Conservation (phyloP, 768 basidiomycete genomes). For the Boletus eberwhitei region DNA sequence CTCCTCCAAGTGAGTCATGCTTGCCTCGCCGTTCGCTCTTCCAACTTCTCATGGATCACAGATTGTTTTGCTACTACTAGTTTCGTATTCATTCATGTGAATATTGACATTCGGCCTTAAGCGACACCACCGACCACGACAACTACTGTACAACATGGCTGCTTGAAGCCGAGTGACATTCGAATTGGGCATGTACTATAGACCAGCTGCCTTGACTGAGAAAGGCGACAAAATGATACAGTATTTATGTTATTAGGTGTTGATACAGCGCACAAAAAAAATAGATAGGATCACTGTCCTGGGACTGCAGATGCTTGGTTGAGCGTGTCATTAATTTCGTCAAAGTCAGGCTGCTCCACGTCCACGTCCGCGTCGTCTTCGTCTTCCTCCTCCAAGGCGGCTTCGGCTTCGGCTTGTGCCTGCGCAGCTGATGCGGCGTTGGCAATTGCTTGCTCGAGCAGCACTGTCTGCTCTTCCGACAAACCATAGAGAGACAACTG, state of each 20-base stretch:
- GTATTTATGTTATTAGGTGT: constrained; percentile 24
- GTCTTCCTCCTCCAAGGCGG: constrained; percentile 68
- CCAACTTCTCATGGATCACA: neutral
- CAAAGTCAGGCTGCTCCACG: constrained; percentile 32
- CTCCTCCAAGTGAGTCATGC: constrained; percentile 15
- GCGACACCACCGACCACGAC: constrained; percentile 19
- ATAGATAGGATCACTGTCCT: constrained; percentile 23
- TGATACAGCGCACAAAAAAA: constrained; percentile 19
- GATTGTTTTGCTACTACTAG: constrained; percentile 1
- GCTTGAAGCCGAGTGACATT: constrained; percentile 9
- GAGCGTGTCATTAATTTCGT: constrained; percentile 16
- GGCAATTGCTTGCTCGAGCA: constrained; percentile 71
- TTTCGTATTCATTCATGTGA: constrained; percentile 33
- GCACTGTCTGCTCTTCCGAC: constrained; percentile 66
- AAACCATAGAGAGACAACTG: constrained; percentile 66
- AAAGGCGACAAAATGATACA: constrained; percentile 17
- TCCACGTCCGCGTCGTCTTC: constrained; percentile 48
- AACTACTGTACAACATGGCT: constrained; percentile 25
- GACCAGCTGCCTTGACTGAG: constrained; percentile 8
- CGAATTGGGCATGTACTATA: constrained; percentile 9
- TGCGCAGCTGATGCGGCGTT: constrained; percentile 73
- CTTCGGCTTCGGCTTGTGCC: constrained; percentile 76
- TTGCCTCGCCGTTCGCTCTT: neutral
- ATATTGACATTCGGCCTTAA: constrained; percentile 22
- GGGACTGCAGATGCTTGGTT: constrained; percentile 1